Conservation (phyloP, 2,329 filamentous ascomycete species). For the Ambrosiella beaveri region DNA sequence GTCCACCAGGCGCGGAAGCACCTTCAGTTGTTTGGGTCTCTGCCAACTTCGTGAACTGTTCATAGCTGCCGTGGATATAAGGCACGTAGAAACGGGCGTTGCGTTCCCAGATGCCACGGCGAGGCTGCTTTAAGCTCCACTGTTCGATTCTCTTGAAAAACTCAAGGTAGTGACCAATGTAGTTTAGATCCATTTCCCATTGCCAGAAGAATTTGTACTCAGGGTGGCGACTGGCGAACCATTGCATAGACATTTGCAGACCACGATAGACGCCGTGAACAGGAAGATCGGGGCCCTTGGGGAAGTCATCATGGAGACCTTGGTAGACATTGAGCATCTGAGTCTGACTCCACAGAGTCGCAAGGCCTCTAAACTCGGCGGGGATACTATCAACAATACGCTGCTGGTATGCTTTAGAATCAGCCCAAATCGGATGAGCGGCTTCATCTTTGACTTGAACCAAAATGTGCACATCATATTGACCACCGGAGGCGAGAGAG, state of each 20-base stretch:
- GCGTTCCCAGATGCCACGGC: slow-evolving; percentile 68
- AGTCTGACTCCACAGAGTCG: slow-evolving; percentile 81
- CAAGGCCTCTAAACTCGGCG: slow-evolving; percentile 72
- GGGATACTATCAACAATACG: slow-evolving; percentile 55
- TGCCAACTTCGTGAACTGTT: slow-evolving; percentile 39
- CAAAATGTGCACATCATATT: slow-evolving; percentile 74
- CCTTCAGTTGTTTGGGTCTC: slow-evolving; percentile 22
- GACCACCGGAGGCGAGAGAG: slow-evolving; percentile 60
- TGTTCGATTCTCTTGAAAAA: slow-evolving; percentile 49
- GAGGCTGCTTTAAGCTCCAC: slow-evolving; percentile 56
- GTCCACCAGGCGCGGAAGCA: slow-evolving; percentile 1
- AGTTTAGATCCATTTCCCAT: slow-evolving; percentile 87
- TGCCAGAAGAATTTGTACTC: slow-evolving; percentile 90
- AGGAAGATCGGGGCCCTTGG: slow-evolving; percentile 47
- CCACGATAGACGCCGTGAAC: slow-evolving; percentile 88
- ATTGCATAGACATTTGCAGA: slow-evolving; percentile 84
- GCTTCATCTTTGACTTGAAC: slow-evolving; percentile 69
- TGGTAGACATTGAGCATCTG: slow-evolving; percentile 88
- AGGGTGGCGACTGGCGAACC: slow-evolving; percentile 74
- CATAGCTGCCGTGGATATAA: slow-evolving; percentile 58
- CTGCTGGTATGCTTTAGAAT: slow-evolving; percentile 48
- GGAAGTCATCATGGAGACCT: slow-evolving; percentile 62
- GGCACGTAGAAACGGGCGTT: slow-evolving; percentile 65
- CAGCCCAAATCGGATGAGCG: slow-evolving; percentile 60
- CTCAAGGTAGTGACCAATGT: slow-evolving; percentile 74